A percentile compares a stretch with the other conserved stretches of the same genome.
These are phyloP conservation scores for Dictyostelium citrinum DNA, from an alignment of 78 protist species.

Conservation along the genomic window DNA sequence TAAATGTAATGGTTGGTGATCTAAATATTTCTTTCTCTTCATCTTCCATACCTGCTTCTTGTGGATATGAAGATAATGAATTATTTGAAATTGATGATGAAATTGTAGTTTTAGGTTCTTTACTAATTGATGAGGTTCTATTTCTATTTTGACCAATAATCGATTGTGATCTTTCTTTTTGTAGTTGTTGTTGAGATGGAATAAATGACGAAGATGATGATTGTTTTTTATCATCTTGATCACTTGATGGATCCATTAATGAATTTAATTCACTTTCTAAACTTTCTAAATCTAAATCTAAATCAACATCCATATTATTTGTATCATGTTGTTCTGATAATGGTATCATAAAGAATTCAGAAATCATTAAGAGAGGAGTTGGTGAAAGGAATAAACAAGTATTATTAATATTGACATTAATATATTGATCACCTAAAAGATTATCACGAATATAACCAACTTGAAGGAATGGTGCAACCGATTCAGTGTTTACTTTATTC, in stretches of 20 bases:
- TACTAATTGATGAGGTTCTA: not conserved
- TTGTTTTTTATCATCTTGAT: not conserved
- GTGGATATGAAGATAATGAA: not conserved
- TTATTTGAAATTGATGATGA: not conserved
- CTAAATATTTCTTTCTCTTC: not conserved
- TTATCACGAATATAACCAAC: conserved; percentile 64
- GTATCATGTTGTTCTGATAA: conserved; percentile 8
- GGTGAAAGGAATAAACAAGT: conserved; percentile 60
- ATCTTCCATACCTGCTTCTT: not conserved
- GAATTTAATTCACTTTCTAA: not conserved
- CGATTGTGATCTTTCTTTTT: not conserved
- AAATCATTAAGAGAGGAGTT: conserved; percentile 45
- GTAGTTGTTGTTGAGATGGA: not conserved
- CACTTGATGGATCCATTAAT: not conserved
- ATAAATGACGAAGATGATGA: not conserved
- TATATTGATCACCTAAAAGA: conserved; percentile 63
- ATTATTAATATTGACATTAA: conserved; percentile 14
- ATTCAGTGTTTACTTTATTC: not conserved
- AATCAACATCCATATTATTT: conserved; percentile 24
- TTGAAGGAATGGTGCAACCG: not conserved
- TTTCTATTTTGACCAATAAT: not conserved
- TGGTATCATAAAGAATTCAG: conserved; percentile 55
- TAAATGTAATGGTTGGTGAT: conserved; percentile 38
- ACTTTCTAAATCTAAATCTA: not conserved
- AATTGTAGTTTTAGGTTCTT: not conserved